Evolutionary conservation across 495 filamentous ascomycete species (phyloP), one percentile per base, ranked within the genome.

Genomic region (Penicillium turbatum): DNA sequence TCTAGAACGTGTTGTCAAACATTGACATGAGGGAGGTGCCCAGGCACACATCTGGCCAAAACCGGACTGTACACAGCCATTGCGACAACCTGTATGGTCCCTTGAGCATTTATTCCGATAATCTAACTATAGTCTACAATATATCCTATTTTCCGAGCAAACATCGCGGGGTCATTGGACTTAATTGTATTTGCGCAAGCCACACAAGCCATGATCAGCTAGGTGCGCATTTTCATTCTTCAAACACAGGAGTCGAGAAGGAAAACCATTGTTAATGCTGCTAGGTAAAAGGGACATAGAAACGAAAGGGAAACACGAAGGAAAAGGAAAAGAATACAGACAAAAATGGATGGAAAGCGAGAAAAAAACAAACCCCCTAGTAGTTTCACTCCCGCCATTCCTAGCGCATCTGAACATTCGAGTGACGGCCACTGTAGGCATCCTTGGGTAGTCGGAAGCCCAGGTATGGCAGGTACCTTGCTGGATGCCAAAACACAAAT

Each of bases 401-500:
- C 30, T 49, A 39, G 17, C 26, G 35, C 34, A 30, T 49, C 26
- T 8, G 26, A 31, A 39, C 7, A 6, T 39, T 35, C 5, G 6
- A 31, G 34, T 49, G 34, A n/a, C 15, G 11, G 19, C 48, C 34
- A 12, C 32, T 32, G 3, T 34, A 32, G 6, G 48, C 50, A 15
- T 43, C 35, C 35, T 59, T 62, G 12, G 59, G 62, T 7, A 59
- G n/a, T 31, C 49, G 55, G 13, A 64, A 58, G 12, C 74, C 72
- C 52, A 78, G 57, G 49, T 70, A 71, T 0, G 75, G 72, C 19
- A 80, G 48, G 54, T 79, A 79, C 12, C 57, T 64, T 3, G 66
- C 69, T 2, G 78, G 78, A 51, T 77, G 76, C 60, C 67, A 70
- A 29, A 80, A 79, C 6, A 82, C 53, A 1, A 78, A 69, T 57